Percentiles rank a stretch among this genome's conserved stretches.
phyloP scores from a whole-genome alignment of 2,329 filamentous ascomycete genomes.

The Sclerotinia sclerotiorum region DNA sequence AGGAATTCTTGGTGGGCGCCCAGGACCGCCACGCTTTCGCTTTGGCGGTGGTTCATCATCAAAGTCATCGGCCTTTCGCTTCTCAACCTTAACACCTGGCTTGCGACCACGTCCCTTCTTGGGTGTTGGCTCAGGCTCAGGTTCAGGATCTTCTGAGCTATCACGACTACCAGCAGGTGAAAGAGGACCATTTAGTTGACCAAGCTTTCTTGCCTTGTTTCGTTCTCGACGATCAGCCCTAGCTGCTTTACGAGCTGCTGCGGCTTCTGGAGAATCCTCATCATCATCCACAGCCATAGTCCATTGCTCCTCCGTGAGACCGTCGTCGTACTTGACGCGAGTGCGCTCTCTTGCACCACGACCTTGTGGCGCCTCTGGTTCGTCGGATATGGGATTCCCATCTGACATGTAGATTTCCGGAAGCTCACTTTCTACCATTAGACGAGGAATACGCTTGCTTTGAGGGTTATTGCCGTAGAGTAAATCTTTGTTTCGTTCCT shows the following conservation, averaged over 20 bases:
- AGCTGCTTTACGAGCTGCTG: slow-evolving; percentile 84
- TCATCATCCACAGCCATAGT: slow-evolving; percentile 96
- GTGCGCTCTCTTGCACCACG: slow-evolving; percentile 94
- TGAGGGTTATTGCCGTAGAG: slow-evolving; percentile 68
- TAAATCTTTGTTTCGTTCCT: slow-evolving; percentile 64
- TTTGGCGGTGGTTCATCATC: slow-evolving; percentile 75
- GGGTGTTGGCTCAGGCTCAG: slow-evolving; percentile 56
- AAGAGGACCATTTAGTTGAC: slow-evolving; percentile 39
- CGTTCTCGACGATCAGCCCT: slow-evolving; percentile 75
- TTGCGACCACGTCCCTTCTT: slow-evolving; percentile 85
- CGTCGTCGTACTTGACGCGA: slow-evolving; percentile 93
- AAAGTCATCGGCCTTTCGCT: slow-evolving; percentile 76
- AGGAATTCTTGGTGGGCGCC: slow-evolving; percentile 58
- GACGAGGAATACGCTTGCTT: slow-evolving; percentile 67
- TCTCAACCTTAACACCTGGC: slow-evolving; percentile 64
- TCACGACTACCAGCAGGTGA: slow-evolving; percentile 76
- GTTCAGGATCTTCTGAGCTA: slow-evolving; percentile 70
- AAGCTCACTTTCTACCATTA: slow-evolving; percentile 84
- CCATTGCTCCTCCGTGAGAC: slow-evolving; percentile 98
- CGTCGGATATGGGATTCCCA: slow-evolving; percentile 75
- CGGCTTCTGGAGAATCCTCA: slow-evolving; percentile 90
- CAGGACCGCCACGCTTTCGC: slow-evolving; percentile 72
- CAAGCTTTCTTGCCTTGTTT: slow-evolving; percentile 67
- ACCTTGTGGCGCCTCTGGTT: slow-evolving; percentile 74
- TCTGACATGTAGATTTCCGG: slow-evolving; percentile 93